These are phyloP conservation scores for Pezicula radicicola DNA, from an alignment of 2,329 filamentous ascomycete genomes.

Conservation along the genomic window DNA sequence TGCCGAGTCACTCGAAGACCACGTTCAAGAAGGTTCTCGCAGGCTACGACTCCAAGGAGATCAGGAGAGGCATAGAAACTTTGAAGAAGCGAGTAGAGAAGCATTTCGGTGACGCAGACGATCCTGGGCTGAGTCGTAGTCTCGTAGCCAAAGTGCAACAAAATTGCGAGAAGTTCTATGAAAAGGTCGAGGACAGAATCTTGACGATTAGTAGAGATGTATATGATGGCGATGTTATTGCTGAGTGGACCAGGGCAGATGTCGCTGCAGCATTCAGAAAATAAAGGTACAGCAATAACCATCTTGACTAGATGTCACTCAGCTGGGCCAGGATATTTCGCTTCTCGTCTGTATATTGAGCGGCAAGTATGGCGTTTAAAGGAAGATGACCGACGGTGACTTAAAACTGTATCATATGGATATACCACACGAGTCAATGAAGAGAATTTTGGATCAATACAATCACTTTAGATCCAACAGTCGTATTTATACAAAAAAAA, in stretches of 20 bases:
- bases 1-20: constrained; percentile 77
- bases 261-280: constrained; percentile 55
- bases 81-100: constrained; percentile 92
- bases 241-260: constrained; percentile 64
- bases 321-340: constrained; percentile 4
- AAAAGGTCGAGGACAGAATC: constrained; percentile 58
- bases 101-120: constrained; percentile 89
- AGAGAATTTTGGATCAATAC: neutral
- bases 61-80: constrained; percentile 85
- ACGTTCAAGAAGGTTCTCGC: constrained; percentile 85
- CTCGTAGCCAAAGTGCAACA: constrained; percentile 55
- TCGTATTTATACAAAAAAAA: too few species aligned
- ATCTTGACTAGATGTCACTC: neutral
- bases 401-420: neutral
- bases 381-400: neutral
- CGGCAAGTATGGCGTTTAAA: constrained; percentile 3
- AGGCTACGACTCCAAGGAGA: constrained; percentile 77
- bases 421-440: constrained; percentile 2
- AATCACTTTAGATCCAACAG: too few species aligned
- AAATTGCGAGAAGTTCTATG: constrained; percentile 62
- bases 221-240: constrained; percentile 61
- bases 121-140: constrained; percentile 49
- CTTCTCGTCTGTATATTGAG: constrained; percentile 10
- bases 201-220: constrained; percentile 58
- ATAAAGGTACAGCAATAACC: neutral